phyloP scores from a whole-genome alignment of 2,329 filamentous ascomycete species.

The Macroventuria anomochaeta region DNA sequence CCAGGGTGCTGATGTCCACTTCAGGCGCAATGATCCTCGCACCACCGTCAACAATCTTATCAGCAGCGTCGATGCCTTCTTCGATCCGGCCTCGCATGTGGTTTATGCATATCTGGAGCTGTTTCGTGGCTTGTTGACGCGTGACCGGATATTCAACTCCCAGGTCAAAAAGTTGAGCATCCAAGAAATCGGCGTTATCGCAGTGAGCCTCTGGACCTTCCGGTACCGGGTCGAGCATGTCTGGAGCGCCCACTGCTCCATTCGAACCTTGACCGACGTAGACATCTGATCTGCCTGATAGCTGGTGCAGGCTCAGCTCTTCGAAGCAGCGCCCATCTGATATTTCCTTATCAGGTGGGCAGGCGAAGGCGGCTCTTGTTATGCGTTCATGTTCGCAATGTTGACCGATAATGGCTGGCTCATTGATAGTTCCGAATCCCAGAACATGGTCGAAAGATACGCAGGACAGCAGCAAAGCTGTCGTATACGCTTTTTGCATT shows the following conservation, averaged over 20 bases:
- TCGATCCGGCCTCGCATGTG: slow-evolving; percentile 25
- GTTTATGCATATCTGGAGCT: slow-evolving; percentile 29
- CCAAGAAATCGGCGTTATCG: slow-evolving; percentile 37
- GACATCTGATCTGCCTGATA: slow-evolving; percentile 29
- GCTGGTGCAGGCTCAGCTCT: slow-evolving; percentile 26
- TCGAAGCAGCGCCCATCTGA: slow-evolving; percentile 35
- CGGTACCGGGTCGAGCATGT: slow-evolving; percentile 30
- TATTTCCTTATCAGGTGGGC: slow-evolving; percentile 13
- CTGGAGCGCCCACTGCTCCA: slow-evolving; percentile 35
- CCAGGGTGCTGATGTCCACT: slow-evolving; percentile 24
- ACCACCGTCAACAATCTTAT: slow-evolving; percentile 27
- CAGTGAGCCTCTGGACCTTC: slow-evolving; percentile 37
- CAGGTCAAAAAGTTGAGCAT: slow-evolving; percentile 21
- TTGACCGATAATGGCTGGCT: slow-evolving; percentile 29
- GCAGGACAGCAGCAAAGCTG: slow-evolving; percentile 11
- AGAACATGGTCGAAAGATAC: background rate
- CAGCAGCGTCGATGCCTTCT: slow-evolving; percentile 30
- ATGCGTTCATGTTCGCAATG: slow-evolving; percentile 37
- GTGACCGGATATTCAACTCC: slow-evolving; percentile 27
- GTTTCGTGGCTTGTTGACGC: slow-evolving; percentile 25
- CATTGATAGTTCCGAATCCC: slow-evolving; percentile 34
- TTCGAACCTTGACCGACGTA: slow-evolving; percentile 31
- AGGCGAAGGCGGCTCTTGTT: slow-evolving; percentile 30
- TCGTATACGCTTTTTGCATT: slow-evolving; percentile 11
- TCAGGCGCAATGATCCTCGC: slow-evolving; percentile 24